Evolutionary conservation across 371 early-diverging fungal species (phyloP), one percentile per base, ranked within the genome.

Genomic region (Syncephalastrum racemosum): DNA sequence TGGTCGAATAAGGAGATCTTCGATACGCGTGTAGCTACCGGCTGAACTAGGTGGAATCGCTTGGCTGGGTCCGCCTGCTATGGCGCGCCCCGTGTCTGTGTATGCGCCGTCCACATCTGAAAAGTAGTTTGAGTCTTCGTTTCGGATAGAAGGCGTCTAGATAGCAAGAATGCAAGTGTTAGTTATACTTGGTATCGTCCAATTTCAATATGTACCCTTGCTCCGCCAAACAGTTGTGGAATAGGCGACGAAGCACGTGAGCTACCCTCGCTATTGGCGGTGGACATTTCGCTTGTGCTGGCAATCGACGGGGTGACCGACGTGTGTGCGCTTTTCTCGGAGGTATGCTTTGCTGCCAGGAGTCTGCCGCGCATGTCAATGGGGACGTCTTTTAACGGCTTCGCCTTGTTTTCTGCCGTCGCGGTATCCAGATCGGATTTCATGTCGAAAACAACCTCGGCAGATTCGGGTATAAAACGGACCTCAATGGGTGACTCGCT

Each of bases 1-100:
- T 2, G 97, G 90, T 45, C 88, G 87, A 36, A 98, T 60, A 7
- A 85, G 64, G 15, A 97, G 64, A 61, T 98, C 98, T 56, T 97
- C 99, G 50, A 97, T 94, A 19, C 88, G 66, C 10, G 80, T 76
- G 44, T 71, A 78, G 45, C 68, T 78, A 15, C 70, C 75, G 10
- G 55, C 62, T 46, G 62, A 45, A 39, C 40, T 45, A 8, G 51
- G 23, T 16, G 50, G 36, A 31, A 31, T 31, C 10, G 36, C 40
- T 42, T 46, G 49, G 23, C 50, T 57, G 14, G 23, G 27, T 22
- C 24, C 36, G 46, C 22, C 23, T 12, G 23, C 25, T 15, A 42
- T n/a, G 5, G 43, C 36, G 10, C 22, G 23, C 42, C 46, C 51
- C n/a, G 25, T 41, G 41, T 49, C 63, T n/a, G 61, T 55, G 16